A percentile compares a stretch with the other conserved stretches of the same genome.
Conservation (phyloP, 2,329 filamentous ascomycete species). For the Aureobasidium melanogenum region DNA sequence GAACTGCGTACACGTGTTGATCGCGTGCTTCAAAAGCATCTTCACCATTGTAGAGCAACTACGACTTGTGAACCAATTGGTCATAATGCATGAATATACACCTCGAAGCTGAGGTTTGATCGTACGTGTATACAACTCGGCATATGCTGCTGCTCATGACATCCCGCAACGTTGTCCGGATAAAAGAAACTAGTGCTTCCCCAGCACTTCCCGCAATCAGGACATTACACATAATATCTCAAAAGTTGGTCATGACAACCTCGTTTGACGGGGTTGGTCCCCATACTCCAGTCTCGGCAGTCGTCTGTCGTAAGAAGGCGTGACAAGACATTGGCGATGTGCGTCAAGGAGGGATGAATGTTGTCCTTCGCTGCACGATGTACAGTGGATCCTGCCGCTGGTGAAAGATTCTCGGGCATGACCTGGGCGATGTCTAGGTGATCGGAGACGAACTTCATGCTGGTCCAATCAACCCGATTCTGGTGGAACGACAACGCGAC, state of each 20-base stretch:
- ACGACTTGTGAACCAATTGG: neutral
- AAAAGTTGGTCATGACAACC: conserved; percentile 3
- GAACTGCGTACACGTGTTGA: neutral
- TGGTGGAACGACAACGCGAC: conserved; percentile 36
- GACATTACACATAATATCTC: conserved; percentile 3
- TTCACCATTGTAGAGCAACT: neutral
- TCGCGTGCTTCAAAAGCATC: neutral
- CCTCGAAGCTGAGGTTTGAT: neutral
- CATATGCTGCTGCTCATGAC: conserved; percentile 1
- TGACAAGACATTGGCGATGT: neutral
- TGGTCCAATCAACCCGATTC: neutral
- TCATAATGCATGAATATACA: neutral
- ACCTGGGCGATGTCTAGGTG: neutral
- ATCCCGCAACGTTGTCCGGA: neutral
- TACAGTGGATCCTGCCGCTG: neutral
- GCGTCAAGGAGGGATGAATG: neutral
- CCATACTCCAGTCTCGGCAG: conserved; percentile 7
- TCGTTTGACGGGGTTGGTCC: neutral
- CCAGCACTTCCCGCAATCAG: conserved; percentile 5
- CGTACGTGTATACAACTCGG: neutral
- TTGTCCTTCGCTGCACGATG: neutral
- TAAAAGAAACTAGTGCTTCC: conserved; percentile 8
- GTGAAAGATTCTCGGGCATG: neutral
- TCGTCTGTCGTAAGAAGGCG: neutral
- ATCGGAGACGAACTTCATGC: neutral